Conservation (phyloP, 768 basidiomycete species). For the Boletus sp. region DNA sequence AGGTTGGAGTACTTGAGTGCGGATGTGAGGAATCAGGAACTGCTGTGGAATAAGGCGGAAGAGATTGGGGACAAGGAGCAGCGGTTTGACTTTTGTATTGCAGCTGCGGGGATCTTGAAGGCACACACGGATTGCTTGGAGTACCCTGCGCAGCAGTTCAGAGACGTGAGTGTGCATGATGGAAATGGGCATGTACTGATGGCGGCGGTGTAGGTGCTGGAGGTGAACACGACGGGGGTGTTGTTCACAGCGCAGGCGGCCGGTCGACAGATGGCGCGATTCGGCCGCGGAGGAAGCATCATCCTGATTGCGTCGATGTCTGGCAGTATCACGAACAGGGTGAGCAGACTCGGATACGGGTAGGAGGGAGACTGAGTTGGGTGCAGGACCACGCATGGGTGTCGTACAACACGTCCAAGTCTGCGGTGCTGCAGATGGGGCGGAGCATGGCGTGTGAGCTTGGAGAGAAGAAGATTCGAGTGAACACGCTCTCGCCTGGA, state of each 20-base stretch:
- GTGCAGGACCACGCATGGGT: conserved; percentile 70
- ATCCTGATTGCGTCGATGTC: conserved; percentile 62
- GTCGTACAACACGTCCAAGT: conserved; percentile 76
- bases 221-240: conserved; percentile 63
- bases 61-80: conserved; percentile 65
- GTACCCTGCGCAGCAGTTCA: conserved; percentile 63
- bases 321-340: conserved; percentile 70
- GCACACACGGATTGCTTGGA: conserved; percentile 60
- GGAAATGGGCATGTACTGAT: background rate
- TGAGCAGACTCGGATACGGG: conserved; percentile 23
- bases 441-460: conserved; percentile 83
- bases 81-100: conserved; percentile 73
- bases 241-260: conserved; percentile 62
- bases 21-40: conserved; percentile 64
- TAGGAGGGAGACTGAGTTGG: background rate
- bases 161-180: conserved; percentile 42
- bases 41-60: conserved; percentile 54
- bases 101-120: conserved; percentile 73
- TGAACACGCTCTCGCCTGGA: conserved; percentile 76
- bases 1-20: conserved; percentile 61
- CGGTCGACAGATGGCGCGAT: conserved; percentile 54
- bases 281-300: conserved; percentile 50
- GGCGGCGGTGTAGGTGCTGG: conserved; percentile 47
- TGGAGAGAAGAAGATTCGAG: conserved; percentile 61
- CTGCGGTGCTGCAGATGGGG: conserved; percentile 76